Conservation (phyloP, 495 filamentous ascomycete genomes). For the Neurospora sp. region DNA sequence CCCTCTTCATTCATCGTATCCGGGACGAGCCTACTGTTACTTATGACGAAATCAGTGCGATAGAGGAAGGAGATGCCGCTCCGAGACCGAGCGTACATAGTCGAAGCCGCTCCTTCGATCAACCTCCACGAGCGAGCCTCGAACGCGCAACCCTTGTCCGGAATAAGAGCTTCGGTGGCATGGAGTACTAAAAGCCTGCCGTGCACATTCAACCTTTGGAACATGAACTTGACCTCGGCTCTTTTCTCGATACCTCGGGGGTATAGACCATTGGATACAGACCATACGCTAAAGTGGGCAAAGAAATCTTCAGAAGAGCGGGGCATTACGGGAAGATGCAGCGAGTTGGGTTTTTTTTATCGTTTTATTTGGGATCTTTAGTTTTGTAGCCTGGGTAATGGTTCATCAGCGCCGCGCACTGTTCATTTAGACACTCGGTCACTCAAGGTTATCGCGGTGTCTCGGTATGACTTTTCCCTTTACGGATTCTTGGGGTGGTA, state of each 20-base stretch:
- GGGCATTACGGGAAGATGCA: neutral
- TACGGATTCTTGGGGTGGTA: neutral
- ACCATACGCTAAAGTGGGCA: neutral
- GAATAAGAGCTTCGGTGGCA: constrained; percentile 36
- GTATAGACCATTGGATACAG: neutral
- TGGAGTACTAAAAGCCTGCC: constrained; percentile 28
- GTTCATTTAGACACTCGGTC: neutral
- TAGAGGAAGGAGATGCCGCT: constrained; percentile 30
- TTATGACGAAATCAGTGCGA: constrained; percentile 24
- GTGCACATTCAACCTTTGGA: neutral
- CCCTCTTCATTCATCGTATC: constrained; percentile 50
- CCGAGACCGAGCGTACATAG: constrained; percentile 17
- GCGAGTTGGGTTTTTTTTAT: neutral
- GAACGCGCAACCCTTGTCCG: constrained; percentile 34
- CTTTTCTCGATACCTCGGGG: neutral
- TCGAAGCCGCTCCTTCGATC: constrained; percentile 17
- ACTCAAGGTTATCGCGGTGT: neutral
- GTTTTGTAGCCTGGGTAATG: neutral
- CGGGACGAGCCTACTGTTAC: constrained; percentile 30
- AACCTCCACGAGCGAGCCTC: constrained; percentile 29
- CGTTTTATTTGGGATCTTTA: neutral
- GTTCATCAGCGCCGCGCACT: neutral
- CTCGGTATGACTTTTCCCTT: neutral
- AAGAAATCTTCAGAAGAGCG: neutral
- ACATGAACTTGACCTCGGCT: neutral